Percentiles rank a stretch among this genome's conserved stretches.
Evolutionary conservation across 1,284 basidiomycete genomes (phyloP).

Genomic region (Ceratobasidium sp.): DNA sequence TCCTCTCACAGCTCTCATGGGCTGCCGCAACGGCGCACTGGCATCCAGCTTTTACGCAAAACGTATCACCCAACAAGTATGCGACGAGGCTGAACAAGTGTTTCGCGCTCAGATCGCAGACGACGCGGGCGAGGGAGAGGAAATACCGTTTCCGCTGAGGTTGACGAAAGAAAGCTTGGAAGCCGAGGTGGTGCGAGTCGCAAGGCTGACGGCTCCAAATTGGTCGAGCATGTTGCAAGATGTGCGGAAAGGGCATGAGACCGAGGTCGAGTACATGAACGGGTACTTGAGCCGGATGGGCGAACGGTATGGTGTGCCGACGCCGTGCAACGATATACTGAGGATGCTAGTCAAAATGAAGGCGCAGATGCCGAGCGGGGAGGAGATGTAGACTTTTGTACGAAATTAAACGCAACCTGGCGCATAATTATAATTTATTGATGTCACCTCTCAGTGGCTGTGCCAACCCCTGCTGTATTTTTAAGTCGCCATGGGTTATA

Average conservation of each 20-base stretch:
- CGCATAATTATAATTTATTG: constrained; percentile 6
- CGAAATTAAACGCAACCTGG: not conserved
- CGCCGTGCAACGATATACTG: constrained; percentile 68
- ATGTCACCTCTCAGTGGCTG: constrained; percentile 23
- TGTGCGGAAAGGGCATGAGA: constrained; percentile 68
- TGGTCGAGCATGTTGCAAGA: constrained; percentile 85
- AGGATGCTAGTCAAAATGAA: constrained; percentile 41
- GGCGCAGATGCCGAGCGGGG: constrained; percentile 28
- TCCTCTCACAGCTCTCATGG: constrained; percentile 85
- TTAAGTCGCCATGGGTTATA: constrained; percentile 10
- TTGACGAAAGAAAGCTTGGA: constrained; percentile 55
- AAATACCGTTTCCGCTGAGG: constrained; percentile 40
- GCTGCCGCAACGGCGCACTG: constrained; percentile 84
- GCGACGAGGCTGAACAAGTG: constrained; percentile 70
- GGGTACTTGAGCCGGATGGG: constrained; percentile 85
- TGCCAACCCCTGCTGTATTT: constrained; percentile 6
- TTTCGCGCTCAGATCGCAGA: constrained; percentile 68
- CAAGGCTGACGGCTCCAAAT: constrained; percentile 70
- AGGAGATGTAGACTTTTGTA: constrained; percentile 1
- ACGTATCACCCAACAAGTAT: constrained; percentile 66
- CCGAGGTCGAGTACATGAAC: constrained; percentile 88
- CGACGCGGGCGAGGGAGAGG: constrained; percentile 56
- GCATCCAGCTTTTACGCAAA: constrained; percentile 63
- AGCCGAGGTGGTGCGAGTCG: constrained; percentile 68
- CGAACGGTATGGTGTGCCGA: constrained; percentile 68